Evolutionary conservation across 306 rosid genomes (phyloP).

Genomic region (Amphicarpaea edgeworthii): DNA sequence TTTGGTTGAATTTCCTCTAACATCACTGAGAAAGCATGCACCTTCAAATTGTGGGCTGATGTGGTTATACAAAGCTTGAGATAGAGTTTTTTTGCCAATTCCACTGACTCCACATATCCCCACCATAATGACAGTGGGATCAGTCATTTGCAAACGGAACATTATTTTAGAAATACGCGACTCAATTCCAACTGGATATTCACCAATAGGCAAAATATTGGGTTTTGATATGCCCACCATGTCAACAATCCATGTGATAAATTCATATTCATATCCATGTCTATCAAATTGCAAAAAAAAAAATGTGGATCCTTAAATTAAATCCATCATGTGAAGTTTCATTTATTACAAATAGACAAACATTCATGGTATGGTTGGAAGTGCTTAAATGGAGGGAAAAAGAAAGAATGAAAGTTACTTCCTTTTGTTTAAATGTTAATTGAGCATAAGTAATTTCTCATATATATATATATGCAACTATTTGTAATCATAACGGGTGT

Average conservation of each 20-base stretch:
- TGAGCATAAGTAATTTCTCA: too few species aligned
- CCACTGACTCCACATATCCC: slow-evolving; percentile 8
- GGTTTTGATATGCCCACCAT: too few species aligned
- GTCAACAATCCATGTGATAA: background rate
- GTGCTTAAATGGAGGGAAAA: too few species aligned
- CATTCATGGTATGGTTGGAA: too few species aligned
- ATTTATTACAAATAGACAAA: background rate
- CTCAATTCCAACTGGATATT: background rate
- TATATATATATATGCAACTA: too few species aligned
- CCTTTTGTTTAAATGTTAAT: too few species aligned
- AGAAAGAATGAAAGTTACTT: too few species aligned
- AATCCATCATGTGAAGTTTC: background rate
- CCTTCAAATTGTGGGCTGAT: slow-evolving; percentile 11
- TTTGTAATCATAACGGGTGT: too few species aligned
- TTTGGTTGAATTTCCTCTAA: slow-evolving; percentile 4
- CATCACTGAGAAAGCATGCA: slow-evolving; percentile 18
- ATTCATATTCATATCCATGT: slow-evolving; percentile 12
- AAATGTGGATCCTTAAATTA: background rate
- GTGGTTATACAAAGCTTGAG: slow-evolving; percentile 5
- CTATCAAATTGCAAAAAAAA: background rate
- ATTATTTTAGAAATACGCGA: background rate
- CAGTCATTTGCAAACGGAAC: background rate
- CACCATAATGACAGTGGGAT: background rate
- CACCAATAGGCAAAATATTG: background rate
- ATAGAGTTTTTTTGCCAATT: slow-evolving; percentile 12